phyloP scores from a whole-genome alignment of 768 basidiomycete species.

The Amanita pseudoporphyria region DNA sequence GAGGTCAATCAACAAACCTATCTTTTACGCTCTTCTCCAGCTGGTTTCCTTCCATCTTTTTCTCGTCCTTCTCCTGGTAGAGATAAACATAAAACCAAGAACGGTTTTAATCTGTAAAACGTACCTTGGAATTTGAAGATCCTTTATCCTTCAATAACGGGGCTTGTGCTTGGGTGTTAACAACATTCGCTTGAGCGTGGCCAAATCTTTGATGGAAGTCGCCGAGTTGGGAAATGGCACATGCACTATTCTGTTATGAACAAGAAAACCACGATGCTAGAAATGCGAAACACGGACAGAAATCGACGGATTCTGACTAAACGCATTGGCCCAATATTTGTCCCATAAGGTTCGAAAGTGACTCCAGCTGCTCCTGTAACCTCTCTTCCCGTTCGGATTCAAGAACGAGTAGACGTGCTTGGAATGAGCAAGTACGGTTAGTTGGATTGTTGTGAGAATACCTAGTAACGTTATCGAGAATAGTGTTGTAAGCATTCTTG shows the following conservation, averaged over 20 bases:
- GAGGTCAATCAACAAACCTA: constrained; percentile 39
- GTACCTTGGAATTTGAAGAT: constrained; percentile 31
- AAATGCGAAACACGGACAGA: constrained; percentile 46
- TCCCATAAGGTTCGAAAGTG: constrained; percentile 73
- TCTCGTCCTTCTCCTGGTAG: constrained; percentile 50
- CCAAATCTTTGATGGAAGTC: constrained; percentile 87
- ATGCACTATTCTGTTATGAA: constrained; percentile 74
- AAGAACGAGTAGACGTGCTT: constrained; percentile 65
- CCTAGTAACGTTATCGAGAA: constrained; percentile 82
- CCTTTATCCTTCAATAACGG: constrained; percentile 49
- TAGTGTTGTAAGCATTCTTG: constrained; percentile 75
- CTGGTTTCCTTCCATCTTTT: constrained; percentile 84
- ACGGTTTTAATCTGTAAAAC: not conserved
- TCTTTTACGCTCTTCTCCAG: constrained; percentile 88
- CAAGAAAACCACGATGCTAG: not conserved
- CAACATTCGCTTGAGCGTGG: constrained; percentile 53
- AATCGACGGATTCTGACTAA: constrained; percentile 87
- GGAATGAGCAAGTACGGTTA: constrained; percentile 72
- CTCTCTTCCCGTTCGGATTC: constrained; percentile 53
- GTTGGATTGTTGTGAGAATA: constrained; percentile 80
- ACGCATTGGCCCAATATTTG: constrained; percentile 98
- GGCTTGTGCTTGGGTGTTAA: constrained; percentile 46
- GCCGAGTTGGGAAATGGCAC: constrained; percentile 82
- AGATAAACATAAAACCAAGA: constrained; percentile 11
- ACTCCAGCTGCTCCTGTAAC: constrained; percentile 32